These are phyloP conservation scores for Stramenopiles sp. DNA, from an alignment of 352 stramenopile genomes.

Conservation along the genomic window DNA sequence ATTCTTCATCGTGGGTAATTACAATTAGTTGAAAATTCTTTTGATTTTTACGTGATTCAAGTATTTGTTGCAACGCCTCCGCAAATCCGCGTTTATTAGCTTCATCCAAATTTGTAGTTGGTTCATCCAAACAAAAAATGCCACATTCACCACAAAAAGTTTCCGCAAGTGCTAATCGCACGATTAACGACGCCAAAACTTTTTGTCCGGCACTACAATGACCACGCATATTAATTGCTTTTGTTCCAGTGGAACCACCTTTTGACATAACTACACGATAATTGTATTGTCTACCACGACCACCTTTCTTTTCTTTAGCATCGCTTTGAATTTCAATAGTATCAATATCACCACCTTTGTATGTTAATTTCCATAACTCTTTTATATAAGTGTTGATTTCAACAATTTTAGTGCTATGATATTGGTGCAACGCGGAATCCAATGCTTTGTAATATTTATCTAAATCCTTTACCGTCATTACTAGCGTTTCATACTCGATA, in stretches of 20 bases:
- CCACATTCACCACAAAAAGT: conserved; percentile 94
- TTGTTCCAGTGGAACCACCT: conserved; percentile 30
- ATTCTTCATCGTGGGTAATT: conserved; percentile 98
- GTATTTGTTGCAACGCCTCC: conserved; percentile 40
- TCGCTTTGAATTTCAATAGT: conserved; percentile 90
- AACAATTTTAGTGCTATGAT: conserved; percentile 93
- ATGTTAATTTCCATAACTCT: conserved; percentile 91
- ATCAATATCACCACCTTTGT: conserved; percentile 97
- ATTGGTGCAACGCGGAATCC: conserved; percentile 84
- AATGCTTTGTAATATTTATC: conserved; percentile 87
- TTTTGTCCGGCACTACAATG: conserved; percentile 95
- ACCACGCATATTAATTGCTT: conserved; percentile 92
- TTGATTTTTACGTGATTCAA: conserved; percentile 73
- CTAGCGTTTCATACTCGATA: conserved; percentile 85
- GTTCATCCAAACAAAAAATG: conserved; percentile 93
- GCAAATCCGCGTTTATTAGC: conserved; percentile 11
- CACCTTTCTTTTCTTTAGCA: conserved; percentile 41
- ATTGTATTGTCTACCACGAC: conserved; percentile 65
- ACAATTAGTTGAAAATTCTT: conserved; percentile 98
- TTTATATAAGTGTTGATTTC: conserved; percentile 98
- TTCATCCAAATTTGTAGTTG: conserved; percentile 80
- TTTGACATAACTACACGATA: conserved; percentile 99
- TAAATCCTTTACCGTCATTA: conserved; percentile 80
- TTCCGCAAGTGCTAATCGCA: conserved; percentile 89
- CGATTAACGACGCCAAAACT: conserved; percentile 80